A percentile compares a stretch with the other conserved stretches of the same genome.
These are phyloP conservation scores for Mycena indigotica DNA, from an alignment of 768 basidiomycete genomes.

Conservation along the genomic window DNA sequence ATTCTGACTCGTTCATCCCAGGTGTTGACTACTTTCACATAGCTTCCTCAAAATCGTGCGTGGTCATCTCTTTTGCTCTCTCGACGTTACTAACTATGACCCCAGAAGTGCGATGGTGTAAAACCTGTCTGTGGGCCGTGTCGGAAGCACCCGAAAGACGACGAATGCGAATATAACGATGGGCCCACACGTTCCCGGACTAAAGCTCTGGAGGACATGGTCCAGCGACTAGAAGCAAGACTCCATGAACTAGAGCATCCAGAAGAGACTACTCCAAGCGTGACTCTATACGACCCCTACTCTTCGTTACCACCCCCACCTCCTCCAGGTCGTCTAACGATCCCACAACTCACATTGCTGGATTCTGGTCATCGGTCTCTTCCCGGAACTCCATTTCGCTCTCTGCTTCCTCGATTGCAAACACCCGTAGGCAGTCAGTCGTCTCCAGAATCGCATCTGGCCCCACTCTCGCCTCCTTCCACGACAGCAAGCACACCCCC, in stretches of 20 bases:
- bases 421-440: background rate
- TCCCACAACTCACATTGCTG: background rate
- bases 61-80: slow-evolving; percentile 4
- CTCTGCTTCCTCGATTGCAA: background rate
- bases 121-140: slow-evolving; percentile 71
- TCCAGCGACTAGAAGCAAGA: slow-evolving; percentile 41
- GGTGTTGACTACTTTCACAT: background rate
- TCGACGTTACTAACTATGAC: slow-evolving; percentile 9
- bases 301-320: background rate
- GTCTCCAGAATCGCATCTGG: background rate
- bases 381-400: background rate
- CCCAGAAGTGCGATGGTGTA: slow-evolving; percentile 66
- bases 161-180: slow-evolving; percentile 74
- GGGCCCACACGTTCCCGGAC: slow-evolving; percentile 56
- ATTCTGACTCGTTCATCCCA: background rate
- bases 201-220: slow-evolving; percentile 43
- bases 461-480: background rate
- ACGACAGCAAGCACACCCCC: background rate
- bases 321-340: background rate
- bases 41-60: slow-evolving; percentile 56
- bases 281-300: slow-evolving; percentile 24
- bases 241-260: slow-evolving; percentile 42
- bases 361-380: background rate
- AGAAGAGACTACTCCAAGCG: slow-evolving; percentile 19
- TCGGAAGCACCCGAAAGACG: slow-evolving; percentile 55